Base-by-base conservation (phyloP, 1,284 basidiomycete species). In the Pisolithus thermaeus region DNA sequence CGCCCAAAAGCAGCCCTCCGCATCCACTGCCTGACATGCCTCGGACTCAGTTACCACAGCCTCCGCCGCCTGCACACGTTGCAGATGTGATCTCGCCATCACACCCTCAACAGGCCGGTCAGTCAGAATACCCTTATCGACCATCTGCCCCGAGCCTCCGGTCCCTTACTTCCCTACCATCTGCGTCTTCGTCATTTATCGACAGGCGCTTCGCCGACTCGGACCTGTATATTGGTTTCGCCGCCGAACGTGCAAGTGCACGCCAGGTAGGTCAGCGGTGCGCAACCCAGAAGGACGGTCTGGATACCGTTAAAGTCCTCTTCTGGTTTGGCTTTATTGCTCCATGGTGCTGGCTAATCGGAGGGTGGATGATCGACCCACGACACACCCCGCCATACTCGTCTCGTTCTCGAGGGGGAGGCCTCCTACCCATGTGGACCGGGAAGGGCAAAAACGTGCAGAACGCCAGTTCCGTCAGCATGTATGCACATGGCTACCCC, bases 271-370 rank as follows among this genome's bases (percentile, higher is more conserved):
- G 59, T 23, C 16, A 50, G 12, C 52, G 59, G 58, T 28, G 71
- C 68, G 8, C 52, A 53, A 16, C 62, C 59, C 43, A 60, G 57
- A 23, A 66, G 63, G 58, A 66, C 47, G 50, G 57, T 39, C 20
- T 63, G 43, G 35, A 80, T 3, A 75, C 77, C 3, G 73, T 82
- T 18, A 77, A 77, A 60, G 74, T 82, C 60, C 68, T 85, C 11
- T 87, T 87, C 67, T 87, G 82, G 81, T 54, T 81, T 0, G 85
- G 84, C 1, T 87, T 87, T 57, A 52, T 85, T 39, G 77, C 67
- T 67, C 85, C 63, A 49, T 86, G 66, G 74, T 87, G 62, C 59
- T 87, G 84, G 84, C 73, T 87, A 36, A 73, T 87, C 14, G 84
- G 84, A 0, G 84, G 84, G 2, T 87, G 85, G 85, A 76, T 84